phyloP scores from a whole-genome alignment of 2,329 filamentous ascomycete species.

The Botryotinia globosa region DNA sequence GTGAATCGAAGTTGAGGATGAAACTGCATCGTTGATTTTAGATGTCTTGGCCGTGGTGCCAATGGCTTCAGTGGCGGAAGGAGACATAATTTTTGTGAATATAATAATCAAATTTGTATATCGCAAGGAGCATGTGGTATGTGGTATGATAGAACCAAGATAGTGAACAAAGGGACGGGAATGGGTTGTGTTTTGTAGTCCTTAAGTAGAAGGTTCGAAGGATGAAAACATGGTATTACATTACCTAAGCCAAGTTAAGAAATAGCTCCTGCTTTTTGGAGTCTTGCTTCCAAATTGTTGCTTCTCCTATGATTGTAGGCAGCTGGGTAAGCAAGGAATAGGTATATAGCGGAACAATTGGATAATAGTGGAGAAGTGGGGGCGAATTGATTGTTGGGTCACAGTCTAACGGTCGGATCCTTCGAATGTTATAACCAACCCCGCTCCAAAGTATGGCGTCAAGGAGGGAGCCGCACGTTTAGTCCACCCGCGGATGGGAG shows the following conservation, averaged over 20 bases:
- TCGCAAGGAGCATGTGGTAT: no score
- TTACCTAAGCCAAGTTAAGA: not conserved
- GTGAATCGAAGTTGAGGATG: slow-evolving; percentile 13
- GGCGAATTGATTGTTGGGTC: not conserved
- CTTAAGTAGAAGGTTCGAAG: not conserved
- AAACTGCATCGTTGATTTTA: not conserved
- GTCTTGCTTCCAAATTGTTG: not conserved
- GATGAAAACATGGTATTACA: not conserved
- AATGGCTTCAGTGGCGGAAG: not conserved
- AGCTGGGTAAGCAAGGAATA: not conserved
- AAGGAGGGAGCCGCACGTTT: not conserved
- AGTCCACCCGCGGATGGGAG: not conserved
- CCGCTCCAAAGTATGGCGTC: not conserved
- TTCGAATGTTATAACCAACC: not conserved
- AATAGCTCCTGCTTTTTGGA: not conserved
- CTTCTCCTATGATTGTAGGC: not conserved
- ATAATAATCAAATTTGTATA: not conserved
- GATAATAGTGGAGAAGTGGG: not conserved
- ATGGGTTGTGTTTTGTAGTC: not conserved
- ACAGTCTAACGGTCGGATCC: not conserved
- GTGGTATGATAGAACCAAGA: not conserved
- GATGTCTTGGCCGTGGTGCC: not conserved
- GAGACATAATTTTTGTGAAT: not conserved
- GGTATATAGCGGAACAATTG: not conserved
- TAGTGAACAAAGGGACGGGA: not conserved